Base-by-base conservation (phyloP, 225 moss, liverwort and hornwort genomes). In the Rhytidiadelphus loreus region DNA sequence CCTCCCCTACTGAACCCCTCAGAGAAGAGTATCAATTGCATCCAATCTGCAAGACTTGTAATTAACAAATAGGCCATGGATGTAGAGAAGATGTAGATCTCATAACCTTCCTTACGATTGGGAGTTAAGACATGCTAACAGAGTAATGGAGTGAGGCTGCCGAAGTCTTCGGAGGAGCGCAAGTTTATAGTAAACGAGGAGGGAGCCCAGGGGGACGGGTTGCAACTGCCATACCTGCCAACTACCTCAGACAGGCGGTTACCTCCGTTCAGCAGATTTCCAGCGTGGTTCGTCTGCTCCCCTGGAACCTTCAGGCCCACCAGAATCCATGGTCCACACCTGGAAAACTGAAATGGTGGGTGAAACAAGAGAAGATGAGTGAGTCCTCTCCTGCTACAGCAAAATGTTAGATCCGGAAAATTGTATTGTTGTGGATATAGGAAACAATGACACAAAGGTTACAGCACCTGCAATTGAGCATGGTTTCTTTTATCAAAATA, bases 151-250 rank as follows among this genome's bases (percentile, higher is more conserved):
- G 61, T 75, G 83, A 48, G 65, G 30, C 25, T 86, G 76, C 73
- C 90, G 58, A 79, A 88, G 58, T 88, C 41, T 82, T 63, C n/a
- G 61, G 81, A 81, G 62, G 81, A 85, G 68, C 26, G 73, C 73
- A 28, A 21, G 82, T n/a, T 86, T 69, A 8, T 72, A 65, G 66
- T 33, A 86, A 61, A 35, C 22, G 43, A 66, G 53, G 86, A 80
- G 73, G 88, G 76, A 73, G 73, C 1, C 8, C 46, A 33, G 46
- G 4, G 75, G 66, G 73, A 82, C 48, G n/a, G 74, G 64, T 81
- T 89, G 93, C 91, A 92, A 92, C 92, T 88, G 91, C 88, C 92
- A 86, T 91, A 91, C 93, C 93, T 88, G 84, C 89, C 91, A 93
- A 93, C 92, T 48, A 90, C 83, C 89, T 70, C 83, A 82, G n/a